A percentile compares a stretch with the other conserved stretches of the same genome.
phyloP scores from a whole-genome alignment of 192 early-diverging fungal genomes.

The Dissophora ornata region DNA sequence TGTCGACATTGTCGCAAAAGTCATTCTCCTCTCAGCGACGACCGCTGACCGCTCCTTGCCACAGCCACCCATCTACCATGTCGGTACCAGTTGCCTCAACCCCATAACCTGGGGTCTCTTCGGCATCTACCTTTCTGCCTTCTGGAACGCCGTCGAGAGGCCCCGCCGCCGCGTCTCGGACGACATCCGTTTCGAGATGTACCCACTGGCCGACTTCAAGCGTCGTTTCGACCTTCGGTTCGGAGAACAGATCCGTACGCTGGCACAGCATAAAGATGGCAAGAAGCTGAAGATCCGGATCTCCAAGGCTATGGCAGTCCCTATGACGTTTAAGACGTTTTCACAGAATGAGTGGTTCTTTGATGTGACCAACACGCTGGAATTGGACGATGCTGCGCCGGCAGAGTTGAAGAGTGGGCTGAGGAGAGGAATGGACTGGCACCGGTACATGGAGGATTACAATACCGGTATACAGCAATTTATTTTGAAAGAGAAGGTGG shows the following conservation, averaged over 20 bases:
- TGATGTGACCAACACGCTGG: slow-evolving; percentile 39
- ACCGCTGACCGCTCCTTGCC: slow-evolving; percentile 14
- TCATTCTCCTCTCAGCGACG: slow-evolving; percentile 46
- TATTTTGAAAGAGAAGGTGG: slow-evolving; percentile 41
- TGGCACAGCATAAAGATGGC: slow-evolving; percentile 36
- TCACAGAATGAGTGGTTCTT: slow-evolving; percentile 37
- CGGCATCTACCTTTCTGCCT: slow-evolving; percentile 27
- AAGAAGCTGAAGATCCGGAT: slow-evolving; percentile 37
- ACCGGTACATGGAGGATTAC: slow-evolving; percentile 46
- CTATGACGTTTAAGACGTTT: slow-evolving; percentile 48
- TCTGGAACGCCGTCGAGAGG: slow-evolving; percentile 30
- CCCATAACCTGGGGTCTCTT: slow-evolving; percentile 50
- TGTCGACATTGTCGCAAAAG: slow-evolving; percentile 45
- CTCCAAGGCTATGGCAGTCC: slow-evolving; percentile 41
- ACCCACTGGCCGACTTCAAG: slow-evolving; percentile 24
- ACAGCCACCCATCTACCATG: slow-evolving; percentile 34
- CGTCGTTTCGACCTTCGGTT: slow-evolving; percentile 36
- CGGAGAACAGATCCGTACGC: slow-evolving; percentile 43
- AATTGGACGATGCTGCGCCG: slow-evolving; percentile 35
- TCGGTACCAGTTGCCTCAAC: slow-evolving; percentile 36
- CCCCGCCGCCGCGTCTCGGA: slow-evolving; percentile 36
- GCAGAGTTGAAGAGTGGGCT: slow-evolving; percentile 34
- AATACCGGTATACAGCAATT: slow-evolving; percentile 39
- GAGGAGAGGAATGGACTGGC: slow-evolving; percentile 46
- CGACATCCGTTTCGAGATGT: slow-evolving; percentile 49